phyloP scores from a whole-genome alignment of 164 flowering plant species.

The Santalum album region DNA sequence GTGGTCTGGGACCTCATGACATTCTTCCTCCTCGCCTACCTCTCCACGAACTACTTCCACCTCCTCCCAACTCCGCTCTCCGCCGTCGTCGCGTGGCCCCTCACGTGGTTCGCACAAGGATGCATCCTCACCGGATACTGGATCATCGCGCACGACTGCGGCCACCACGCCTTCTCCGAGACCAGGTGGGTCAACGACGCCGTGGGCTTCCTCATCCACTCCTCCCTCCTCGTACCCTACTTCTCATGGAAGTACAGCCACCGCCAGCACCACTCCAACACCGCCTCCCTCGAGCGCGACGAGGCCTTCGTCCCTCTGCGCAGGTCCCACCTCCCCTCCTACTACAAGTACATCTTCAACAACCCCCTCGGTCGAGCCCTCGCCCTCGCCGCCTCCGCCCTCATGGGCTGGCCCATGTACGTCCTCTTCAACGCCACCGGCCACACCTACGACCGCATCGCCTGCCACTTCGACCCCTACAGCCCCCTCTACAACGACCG shows the following conservation, averaged over 20 bases:
- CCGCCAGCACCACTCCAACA: conserved; percentile 4
- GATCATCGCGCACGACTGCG: conserved; percentile 2
- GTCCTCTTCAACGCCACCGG: neutral
- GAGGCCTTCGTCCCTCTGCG: neutral
- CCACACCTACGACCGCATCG: neutral
- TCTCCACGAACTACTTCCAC: conserved; percentile 1
- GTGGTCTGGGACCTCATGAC: neutral
- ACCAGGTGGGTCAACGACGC: neutral
- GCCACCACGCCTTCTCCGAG: conserved; percentile 6
- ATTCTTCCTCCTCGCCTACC: neutral
- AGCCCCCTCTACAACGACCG: neutral
- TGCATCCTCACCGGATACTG: neutral
- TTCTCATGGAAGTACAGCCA: conserved; percentile 3
- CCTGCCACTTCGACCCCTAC: conserved; percentile 1
- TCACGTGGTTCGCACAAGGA: neutral
- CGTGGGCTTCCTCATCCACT: conserved; percentile 4
- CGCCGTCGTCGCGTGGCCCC: neutral
- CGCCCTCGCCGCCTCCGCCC: neutral
- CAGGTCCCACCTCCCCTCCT: conserved; percentile 2
- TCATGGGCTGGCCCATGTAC: conserved; percentile 1
- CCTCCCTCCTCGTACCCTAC: conserved; percentile 5
- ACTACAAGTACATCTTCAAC: neutral
- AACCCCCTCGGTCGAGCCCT: neutral
- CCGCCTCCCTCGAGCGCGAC: neutral
- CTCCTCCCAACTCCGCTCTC: neutral